Percentiles rank a stretch among this genome's conserved stretches.
These are phyloP conservation scores for Aureobasidium sp. DNA, from an alignment of 2,329 filamentous ascomycete species.

Conservation along the genomic window DNA sequence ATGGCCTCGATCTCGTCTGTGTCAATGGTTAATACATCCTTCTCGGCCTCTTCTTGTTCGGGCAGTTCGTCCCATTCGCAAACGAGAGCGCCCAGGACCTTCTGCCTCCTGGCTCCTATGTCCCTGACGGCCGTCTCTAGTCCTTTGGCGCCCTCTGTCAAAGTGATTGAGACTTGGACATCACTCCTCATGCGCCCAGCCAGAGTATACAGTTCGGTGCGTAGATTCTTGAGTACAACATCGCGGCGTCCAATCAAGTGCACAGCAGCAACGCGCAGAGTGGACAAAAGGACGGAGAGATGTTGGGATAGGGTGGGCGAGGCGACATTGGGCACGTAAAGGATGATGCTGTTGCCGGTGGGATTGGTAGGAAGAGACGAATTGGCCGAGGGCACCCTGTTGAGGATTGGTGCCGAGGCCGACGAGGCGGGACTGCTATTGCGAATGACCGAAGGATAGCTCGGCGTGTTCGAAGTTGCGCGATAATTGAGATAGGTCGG, in stretches of 20 bases:
- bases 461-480: neutral
- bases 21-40: constrained; percentile 6
- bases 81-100: constrained; percentile 3
- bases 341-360: constrained; percentile 1
- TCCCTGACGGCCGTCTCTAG: neutral
- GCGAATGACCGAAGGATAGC: neutral
- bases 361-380: neutral
- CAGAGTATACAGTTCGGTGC: constrained; percentile 8
- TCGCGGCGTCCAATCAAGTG: neutral
- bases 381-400: neutral
- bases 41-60: neutral
- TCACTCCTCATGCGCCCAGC: constrained; percentile 5
- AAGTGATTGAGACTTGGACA: neutral
- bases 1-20: constrained; percentile 1
- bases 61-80: constrained; percentile 1
- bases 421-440: neutral
- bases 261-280: neutral
- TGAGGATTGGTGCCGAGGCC: neutral
- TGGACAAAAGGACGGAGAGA: neutral
- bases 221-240: neutral
- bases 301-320: neutral
- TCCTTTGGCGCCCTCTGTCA: neutral
- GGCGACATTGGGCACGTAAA: constrained; percentile 1
- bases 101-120: neutral
- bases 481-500: constrained; percentile 13